Conservation (phyloP, 177 flowering plant species). For the Tripterygium wilfordii region DNA sequence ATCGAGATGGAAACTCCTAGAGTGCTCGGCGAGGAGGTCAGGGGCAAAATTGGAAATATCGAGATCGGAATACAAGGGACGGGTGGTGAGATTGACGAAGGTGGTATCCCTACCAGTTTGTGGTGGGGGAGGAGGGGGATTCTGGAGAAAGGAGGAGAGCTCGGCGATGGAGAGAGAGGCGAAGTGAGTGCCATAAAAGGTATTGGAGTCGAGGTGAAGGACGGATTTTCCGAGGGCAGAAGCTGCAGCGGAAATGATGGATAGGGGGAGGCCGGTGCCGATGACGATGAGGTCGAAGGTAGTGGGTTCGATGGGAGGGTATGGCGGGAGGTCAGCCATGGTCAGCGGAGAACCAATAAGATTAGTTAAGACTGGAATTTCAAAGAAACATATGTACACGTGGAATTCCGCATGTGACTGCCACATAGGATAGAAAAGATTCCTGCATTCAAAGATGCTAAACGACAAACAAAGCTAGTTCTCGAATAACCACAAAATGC, state of each 20-base stretch:
- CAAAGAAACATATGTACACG: no score
- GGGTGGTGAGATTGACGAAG: conserved; percentile 24
- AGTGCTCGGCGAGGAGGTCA: conserved; percentile 17
- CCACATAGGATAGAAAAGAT: no score
- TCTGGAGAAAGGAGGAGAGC: conserved; percentile 41
- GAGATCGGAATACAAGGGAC: conserved; percentile 39
- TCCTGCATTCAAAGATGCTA: no score
- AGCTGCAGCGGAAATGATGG: conserved; percentile 77
- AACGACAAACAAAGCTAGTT: no score
- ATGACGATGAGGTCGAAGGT: conserved; percentile 64
- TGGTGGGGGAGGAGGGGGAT: conserved; percentile 15
- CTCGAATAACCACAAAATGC: no score
- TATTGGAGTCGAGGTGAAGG: conserved; percentile 76
- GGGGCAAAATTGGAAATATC: conserved; percentile 35
- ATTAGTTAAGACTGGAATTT: no score
- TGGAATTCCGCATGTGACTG: no score
- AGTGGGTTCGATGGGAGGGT: conserved; percentile 70
- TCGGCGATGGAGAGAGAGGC: conserved; percentile 55
- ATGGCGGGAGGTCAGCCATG: conserved; percentile 16
- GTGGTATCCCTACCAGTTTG: no score
- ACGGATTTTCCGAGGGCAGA: conserved; percentile 67
- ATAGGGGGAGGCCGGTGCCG: conserved; percentile 79
- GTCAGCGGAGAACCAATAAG: no score
- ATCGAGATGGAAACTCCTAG: conserved; percentile 59
- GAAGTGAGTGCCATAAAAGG: conserved; percentile 69